Evolutionary conservation across 352 stramenopile genomes (phyloP).

Genomic region (Globisporangium nodosum): DNA sequence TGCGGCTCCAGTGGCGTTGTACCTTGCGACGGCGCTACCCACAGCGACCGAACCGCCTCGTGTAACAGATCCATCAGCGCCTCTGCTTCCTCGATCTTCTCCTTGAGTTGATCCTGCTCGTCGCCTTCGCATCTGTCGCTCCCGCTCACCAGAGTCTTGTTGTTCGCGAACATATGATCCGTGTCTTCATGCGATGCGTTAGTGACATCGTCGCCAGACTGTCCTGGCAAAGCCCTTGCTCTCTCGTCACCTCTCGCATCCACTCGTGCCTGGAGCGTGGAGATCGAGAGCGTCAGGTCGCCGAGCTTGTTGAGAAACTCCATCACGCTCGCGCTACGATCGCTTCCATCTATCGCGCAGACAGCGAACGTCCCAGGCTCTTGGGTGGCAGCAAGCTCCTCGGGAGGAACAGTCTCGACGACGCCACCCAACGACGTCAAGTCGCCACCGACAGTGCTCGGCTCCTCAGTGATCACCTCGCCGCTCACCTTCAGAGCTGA

Average conservation of each 20-base stretch:
- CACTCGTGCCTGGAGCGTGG: background rate
- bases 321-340: background rate
- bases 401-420: background rate
- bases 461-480: background rate
- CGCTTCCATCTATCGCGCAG: background rate
- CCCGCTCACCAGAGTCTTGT: background rate
- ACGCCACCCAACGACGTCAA: background rate
- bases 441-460: background rate
- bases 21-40: background rate
- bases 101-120: constrained; percentile 1
- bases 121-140: background rate
- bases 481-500: background rate
- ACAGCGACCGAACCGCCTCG: constrained; percentile 1
- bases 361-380: background rate
- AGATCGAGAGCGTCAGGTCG: constrained; percentile 9
- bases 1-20: background rate
- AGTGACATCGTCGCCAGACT: background rate
- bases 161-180: background rate
- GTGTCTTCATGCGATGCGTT: background rate
- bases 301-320: constrained; percentile 10
- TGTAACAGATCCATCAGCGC: constrained; percentile 6
- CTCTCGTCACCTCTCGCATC: background rate
- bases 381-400: background rate
- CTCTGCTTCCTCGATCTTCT: constrained; percentile 8
- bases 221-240: no score